phyloP scores from a whole-genome alignment of 1,284 basidiomycete genomes.

The Hortiboletus rubellus region DNA sequence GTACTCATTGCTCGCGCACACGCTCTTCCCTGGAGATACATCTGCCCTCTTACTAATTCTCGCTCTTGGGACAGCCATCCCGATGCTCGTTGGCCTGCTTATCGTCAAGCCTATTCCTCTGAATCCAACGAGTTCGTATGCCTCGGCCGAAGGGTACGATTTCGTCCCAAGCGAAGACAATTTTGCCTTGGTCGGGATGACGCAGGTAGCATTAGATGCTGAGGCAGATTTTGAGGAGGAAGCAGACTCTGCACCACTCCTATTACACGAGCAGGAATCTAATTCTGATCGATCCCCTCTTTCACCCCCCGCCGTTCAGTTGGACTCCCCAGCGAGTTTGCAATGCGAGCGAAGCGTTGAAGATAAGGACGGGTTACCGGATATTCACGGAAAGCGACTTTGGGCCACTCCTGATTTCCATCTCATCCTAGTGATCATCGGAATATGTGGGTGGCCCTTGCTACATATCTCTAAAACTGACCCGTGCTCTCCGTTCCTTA shows the following conservation, averaged over 20 bases:
- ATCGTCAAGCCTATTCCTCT: slow-evolving; percentile 61
- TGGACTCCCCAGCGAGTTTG: slow-evolving; percentile 1
- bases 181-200: slow-evolving; percentile 27
- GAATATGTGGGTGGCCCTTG: slow-evolving; percentile 55
- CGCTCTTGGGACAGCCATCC: slow-evolving; percentile 65
- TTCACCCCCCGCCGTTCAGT: slow-evolving; percentile 13
- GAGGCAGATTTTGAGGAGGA: slow-evolving; percentile 16
- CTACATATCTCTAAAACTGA: background rate
- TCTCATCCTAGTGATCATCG: slow-evolving; percentile 69
- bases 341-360: slow-evolving; percentile 5
- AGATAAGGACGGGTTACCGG: slow-evolving; percentile 29
- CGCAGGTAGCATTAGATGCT: slow-evolving; percentile 31
- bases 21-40: slow-evolving; percentile 69
- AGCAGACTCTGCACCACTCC: slow-evolving; percentile 18
- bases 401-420: slow-evolving; percentile 64
- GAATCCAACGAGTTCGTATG: slow-evolving; percentile 24
- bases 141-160: slow-evolving; percentile 10
- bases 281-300: slow-evolving; percentile 8
- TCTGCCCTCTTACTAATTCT: slow-evolving; percentile 68
- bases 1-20: slow-evolving; percentile 68
- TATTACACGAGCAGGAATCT: slow-evolving; percentile 13
- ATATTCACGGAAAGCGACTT: slow-evolving; percentile 52
- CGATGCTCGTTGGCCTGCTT: slow-evolving; percentile 68
- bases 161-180: slow-evolving; percentile 15
- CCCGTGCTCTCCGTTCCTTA: slow-evolving; percentile 29